Percentiles rank a stretch among this genome's conserved stretches.
These are phyloP conservation scores for Alternaria dauci DNA, from an alignment of 2,329 filamentous ascomycete genomes.

Conservation along the genomic window DNA sequence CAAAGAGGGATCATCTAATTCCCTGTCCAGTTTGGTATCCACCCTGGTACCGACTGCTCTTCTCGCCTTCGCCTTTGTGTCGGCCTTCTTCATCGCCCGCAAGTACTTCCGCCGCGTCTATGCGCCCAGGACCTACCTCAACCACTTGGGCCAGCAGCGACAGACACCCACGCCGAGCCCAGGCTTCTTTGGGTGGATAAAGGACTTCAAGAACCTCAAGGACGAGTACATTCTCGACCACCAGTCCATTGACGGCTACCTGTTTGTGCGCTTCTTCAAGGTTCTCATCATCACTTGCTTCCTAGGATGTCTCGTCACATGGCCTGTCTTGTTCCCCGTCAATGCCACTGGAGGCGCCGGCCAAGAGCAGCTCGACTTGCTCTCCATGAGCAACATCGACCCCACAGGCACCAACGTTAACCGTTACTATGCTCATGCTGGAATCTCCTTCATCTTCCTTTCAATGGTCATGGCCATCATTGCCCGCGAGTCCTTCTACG, in stretches of 20 bases:
- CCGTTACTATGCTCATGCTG: conserved; percentile 56
- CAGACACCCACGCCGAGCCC: conserved; percentile 56
- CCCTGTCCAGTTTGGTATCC: conserved; percentile 53
- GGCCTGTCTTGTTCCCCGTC: conserved; percentile 58
- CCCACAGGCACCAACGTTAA: conserved; percentile 42
- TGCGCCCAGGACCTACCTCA: conserved; percentile 57
- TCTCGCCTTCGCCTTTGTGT: conserved; percentile 39
- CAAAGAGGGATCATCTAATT: conserved; percentile 53
- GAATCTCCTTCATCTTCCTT: conserved; percentile 56
- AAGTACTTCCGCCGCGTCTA: conserved; percentile 56
- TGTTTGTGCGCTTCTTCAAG: conserved; percentile 59
- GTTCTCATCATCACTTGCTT: conserved; percentile 54
- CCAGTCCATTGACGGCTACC: conserved; percentile 59
- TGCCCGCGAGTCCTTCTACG: conserved; percentile 56
- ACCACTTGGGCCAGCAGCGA: conserved; percentile 54
- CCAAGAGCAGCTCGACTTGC: conserved; percentile 49
- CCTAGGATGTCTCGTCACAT: conserved; percentile 55
- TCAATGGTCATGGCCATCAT: conserved; percentile 55
- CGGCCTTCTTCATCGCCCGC: conserved; percentile 55
- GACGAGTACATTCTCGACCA: conserved; percentile 59
- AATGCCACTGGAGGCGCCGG: conserved; percentile 54
- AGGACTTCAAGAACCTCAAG: conserved; percentile 54
- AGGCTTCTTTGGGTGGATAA: conserved; percentile 64
- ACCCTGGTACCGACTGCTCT: conserved; percentile 45
- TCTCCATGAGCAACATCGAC: conserved; percentile 51